Base-by-base conservation (phyloP, 176 grass and related monocot genomes). In the Metroxylon sagu region DNA sequence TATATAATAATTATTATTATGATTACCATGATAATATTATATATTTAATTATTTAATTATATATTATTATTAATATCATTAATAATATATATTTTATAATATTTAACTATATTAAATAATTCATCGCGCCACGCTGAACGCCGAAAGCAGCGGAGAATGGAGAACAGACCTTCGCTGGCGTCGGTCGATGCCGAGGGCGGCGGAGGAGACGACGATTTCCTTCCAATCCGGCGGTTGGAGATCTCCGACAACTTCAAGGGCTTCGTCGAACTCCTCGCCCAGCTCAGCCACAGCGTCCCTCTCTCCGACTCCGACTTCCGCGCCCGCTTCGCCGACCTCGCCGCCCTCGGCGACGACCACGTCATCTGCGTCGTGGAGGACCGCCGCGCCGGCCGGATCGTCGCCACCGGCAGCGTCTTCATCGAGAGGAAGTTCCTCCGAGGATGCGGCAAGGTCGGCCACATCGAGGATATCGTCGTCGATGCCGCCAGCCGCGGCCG, bases 341-440 rank as follows among this genome's bases (percentile, higher is more conserved):
- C 30, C 19, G 51, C 66, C 30, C 53, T 67, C 49, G 64, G 48
- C 14, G 64, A 52, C 25, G 12, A 51, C 12, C 92, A 91, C 68
- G 61, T 88, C 65, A 72, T 97, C 73, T 74, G 84, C 61, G 87
- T 97, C 16, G 72, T 77, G 18, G 92, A 91, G 65, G 80, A 97
- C 27, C 68, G 28, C 26, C 5, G 57, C 16, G 53, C 74, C 0
- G 62, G 78, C 2, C 26, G 65, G 27, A 90, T 97, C 26, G 25
- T 97, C 21, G 79, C 92, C 50, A 97, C 87, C 3, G 84, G 87
- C 53, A 80, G 77, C 60, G 62, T 91, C 70, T 97, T 97, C 72
- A 71, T 97, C 18, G 92, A 97, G 81, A 81, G 79, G 57, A 97
- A 97, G 80, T 88, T 91, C 75, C 69, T 91, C 23, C 83, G 78